A percentile compares a stretch with the other conserved stretches of the same genome.
phyloP scores from a whole-genome alignment of 2,329 filamentous ascomycete genomes.

The Nannizzia gypsea region DNA sequence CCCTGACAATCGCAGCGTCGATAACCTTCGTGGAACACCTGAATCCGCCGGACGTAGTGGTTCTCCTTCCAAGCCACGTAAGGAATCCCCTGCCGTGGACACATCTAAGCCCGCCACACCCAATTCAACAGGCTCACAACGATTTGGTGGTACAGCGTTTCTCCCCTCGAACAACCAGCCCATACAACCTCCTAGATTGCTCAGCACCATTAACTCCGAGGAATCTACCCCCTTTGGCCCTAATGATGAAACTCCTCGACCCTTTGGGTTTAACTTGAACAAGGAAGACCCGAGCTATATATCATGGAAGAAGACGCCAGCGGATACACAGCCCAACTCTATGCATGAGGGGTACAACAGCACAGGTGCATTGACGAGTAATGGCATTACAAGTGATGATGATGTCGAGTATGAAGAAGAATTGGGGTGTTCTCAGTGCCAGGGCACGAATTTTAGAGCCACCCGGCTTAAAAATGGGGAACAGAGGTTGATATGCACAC shows the following conservation, averaged over 20 bases:
- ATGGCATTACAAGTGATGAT: slow-evolving; percentile 17
- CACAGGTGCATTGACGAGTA: slow-evolving; percentile 12
- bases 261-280: slow-evolving; percentile 30
- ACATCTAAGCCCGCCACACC: neutral
- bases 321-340: slow-evolving; percentile 24
- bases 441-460: slow-evolving; percentile 50
- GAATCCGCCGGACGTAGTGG: slow-evolving; percentile 32
- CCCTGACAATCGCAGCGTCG: slow-evolving; percentile 37
- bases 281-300: slow-evolving; percentile 42
- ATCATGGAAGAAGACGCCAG: slow-evolving; percentile 40
- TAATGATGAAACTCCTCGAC: slow-evolving; percentile 21
- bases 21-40: slow-evolving; percentile 24
- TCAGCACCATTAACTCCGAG: neutral
- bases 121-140: neutral
- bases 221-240: neutral
- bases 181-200: neutral
- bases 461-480: slow-evolving; percentile 42
- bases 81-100: neutral
- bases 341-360: slow-evolving; percentile 11
- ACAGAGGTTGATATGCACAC: slow-evolving; percentile 50
- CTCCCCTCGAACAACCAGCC: neutral
- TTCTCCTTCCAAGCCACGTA: slow-evolving; percentile 36
- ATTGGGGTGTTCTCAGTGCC: slow-evolving; percentile 49
- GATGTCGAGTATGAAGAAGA: slow-evolving; percentile 38
- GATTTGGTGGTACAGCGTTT: neutral